Evolutionary conservation across 192 early-diverging fungal genomes (phyloP).

Genomic region (Coemansia sp.): DNA sequence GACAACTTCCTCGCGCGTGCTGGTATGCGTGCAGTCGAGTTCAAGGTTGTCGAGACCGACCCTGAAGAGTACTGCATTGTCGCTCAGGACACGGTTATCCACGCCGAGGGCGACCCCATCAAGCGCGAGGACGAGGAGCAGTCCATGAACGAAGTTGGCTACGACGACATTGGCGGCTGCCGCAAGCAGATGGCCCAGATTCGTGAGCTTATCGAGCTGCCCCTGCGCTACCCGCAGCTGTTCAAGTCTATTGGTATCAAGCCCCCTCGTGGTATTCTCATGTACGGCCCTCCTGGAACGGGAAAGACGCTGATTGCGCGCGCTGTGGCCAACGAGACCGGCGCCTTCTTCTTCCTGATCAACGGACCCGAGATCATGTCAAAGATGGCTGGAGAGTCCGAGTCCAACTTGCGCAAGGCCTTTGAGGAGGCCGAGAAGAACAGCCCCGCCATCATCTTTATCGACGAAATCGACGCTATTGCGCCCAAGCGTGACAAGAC

Average conservation of each 20-base stretch:
- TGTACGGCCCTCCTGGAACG: slow-evolving; percentile 98
- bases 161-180: slow-evolving; percentile 98
- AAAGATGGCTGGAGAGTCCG: slow-evolving; percentile 99
- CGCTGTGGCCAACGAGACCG: slow-evolving; percentile 99
- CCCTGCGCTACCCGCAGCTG: slow-evolving; percentile 96
- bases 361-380: slow-evolving; percentile 99
- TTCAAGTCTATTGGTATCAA: slow-evolving; percentile 99
- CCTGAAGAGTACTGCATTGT: slow-evolving; percentile 98
- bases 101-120: slow-evolving; percentile 98
- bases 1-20: slow-evolving; percentile 94
- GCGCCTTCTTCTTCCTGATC: slow-evolving; percentile 99
- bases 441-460: slow-evolving; percentile 96
- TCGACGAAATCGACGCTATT: slow-evolving; percentile 99
- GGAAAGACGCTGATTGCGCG: slow-evolving; percentile 99
- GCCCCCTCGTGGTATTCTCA: slow-evolving; percentile 96
- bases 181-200: slow-evolving; percentile 99
- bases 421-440: slow-evolving; percentile 99
- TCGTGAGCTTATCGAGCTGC: slow-evolving; percentile 96
- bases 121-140: slow-evolving; percentile 99
- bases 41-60: slow-evolving; percentile 97
- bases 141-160: slow-evolving; percentile 91
- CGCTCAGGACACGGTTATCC: slow-evolving; percentile 96
- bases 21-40: slow-evolving; percentile 97
- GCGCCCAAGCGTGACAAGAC: slow-evolving; percentile 99
- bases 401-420: slow-evolving; percentile 96